These are phyloP conservation scores for Hawksworthiomyces lignivorus DNA, from an alignment of 2,329 filamentous ascomycete species.

Conservation along the genomic window DNA sequence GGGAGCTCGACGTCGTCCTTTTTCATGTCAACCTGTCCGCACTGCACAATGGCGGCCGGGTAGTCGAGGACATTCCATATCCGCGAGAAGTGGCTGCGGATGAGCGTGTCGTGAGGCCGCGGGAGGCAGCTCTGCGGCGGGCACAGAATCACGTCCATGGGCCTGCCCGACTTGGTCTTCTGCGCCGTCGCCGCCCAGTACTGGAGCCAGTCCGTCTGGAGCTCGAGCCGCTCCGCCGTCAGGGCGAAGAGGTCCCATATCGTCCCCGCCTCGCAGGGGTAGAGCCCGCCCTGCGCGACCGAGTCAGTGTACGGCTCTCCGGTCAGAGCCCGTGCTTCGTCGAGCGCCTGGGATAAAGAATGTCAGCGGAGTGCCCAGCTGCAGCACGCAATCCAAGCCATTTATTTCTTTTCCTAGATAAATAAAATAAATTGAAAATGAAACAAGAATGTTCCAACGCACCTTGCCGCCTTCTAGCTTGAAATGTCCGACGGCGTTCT, in stretches of 20 bases:
- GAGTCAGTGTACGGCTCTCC: conserved; percentile 1
- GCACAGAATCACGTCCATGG: conserved; percentile 1
- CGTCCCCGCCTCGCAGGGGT: conserved; percentile 1
- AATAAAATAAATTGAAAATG: no score
- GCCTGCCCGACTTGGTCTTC: background rate
- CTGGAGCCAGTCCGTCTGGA: conserved; percentile 1
- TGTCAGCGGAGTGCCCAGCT: no score
- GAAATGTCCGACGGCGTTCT: background rate
- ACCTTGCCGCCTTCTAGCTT: background rate
- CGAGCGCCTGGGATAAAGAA: background rate
- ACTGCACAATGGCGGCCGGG: background rate
- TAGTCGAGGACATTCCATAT: conserved; percentile 2
- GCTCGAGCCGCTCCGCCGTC: conserved; percentile 1
- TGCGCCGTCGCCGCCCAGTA: conserved; percentile 1
- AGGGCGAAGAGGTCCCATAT: background rate
- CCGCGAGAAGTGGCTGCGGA: conserved; percentile 4
- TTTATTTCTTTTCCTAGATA: no score
- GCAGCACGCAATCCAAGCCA: no score
- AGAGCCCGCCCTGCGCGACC: background rate
- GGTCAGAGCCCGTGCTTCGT: background rate
- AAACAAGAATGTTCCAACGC: no score
- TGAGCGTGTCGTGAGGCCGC: conserved; percentile 3
- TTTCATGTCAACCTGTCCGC: background rate
- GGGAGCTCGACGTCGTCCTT: background rate
- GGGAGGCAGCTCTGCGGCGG: conserved; percentile 1